Evolutionary conservation across 83 land plant genomes (phyloP).

Genomic region (Larix sibirica): DNA sequence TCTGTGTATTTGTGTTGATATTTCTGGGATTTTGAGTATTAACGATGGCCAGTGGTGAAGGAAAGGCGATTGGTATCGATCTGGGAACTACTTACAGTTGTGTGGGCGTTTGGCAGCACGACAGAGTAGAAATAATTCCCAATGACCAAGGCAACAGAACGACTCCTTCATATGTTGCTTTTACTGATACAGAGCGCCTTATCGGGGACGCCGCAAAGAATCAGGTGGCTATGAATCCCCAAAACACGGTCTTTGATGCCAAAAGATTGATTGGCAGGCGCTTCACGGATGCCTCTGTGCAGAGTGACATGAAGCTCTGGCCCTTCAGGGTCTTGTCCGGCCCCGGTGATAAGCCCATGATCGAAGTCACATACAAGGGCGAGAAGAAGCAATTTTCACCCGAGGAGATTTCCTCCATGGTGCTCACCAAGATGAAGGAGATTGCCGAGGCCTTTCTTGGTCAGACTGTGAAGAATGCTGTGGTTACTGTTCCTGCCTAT

Average conservation of each 20-base stretch:
- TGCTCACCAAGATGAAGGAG: constrained; percentile 18
- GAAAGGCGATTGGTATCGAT: constrained; percentile 34
- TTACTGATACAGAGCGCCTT: constrained; percentile 18
- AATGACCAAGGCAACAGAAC: constrained; percentile 41
- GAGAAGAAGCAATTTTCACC: constrained; percentile 22
- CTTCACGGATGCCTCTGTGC: constrained; percentile 20
- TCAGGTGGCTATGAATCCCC: constrained; percentile 31
- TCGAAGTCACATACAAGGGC: constrained; percentile 18
- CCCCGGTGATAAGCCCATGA: constrained; percentile 29
- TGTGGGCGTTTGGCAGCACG: constrained; percentile 30
- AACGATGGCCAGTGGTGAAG: no score
- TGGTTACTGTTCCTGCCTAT: constrained; percentile 16
- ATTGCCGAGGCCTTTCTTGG: constrained; percentile 20
- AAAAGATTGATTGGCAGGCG: constrained; percentile 32
- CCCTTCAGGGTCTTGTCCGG: constrained; percentile 21
- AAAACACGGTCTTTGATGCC: constrained; percentile 34
- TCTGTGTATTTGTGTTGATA: no score
- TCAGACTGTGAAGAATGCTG: constrained; percentile 4
- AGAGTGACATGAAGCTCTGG: constrained; percentile 27
- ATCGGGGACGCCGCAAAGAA: constrained; percentile 25
- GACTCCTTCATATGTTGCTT: constrained; percentile 33
- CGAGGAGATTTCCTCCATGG: constrained; percentile 26
- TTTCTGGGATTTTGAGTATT: no score
- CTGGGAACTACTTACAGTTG: constrained; percentile 36
- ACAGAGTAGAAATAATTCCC: constrained; percentile 27